A percentile compares a stretch with the other conserved stretches of the same genome.
Evolutionary conservation across 2,329 filamentous ascomycete species (phyloP).

Genomic region (Venturia asperata): DNA sequence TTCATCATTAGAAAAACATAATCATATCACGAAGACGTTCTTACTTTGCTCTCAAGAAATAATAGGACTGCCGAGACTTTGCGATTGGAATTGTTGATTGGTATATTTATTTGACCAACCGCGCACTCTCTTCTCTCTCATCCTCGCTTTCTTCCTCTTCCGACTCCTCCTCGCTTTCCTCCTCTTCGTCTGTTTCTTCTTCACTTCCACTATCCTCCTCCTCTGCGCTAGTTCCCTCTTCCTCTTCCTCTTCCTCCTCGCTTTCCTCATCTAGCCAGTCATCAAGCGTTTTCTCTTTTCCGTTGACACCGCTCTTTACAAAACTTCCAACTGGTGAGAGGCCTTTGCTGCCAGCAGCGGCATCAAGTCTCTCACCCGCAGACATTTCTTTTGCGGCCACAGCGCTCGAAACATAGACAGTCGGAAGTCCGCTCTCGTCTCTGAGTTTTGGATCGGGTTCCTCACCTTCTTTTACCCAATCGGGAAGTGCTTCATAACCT

Average conservation of each 20-base stretch:
- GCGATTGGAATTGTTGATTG: not conserved
- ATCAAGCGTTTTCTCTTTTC: slow-evolving; percentile 73
- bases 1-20: too few relatives aligned
- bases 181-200: slow-evolving; percentile 38
- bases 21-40: too few relatives aligned
- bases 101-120: slow-evolving; percentile 4
- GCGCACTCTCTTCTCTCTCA: slow-evolving; percentile 38
- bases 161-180: slow-evolving; percentile 44
- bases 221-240: slow-evolving; percentile 49
- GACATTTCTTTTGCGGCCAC: slow-evolving; percentile 41
- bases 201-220: slow-evolving; percentile 54
- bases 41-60: too few relatives aligned
- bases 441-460: slow-evolving; percentile 73
- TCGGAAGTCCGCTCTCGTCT: slow-evolving; percentile 45
- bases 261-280: slow-evolving; percentile 53
- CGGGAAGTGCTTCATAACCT: slow-evolving; percentile 72
- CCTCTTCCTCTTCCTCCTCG: slow-evolving; percentile 51
- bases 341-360: slow-evolving; percentile 40
- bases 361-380: slow-evolving; percentile 58
- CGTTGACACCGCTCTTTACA: slow-evolving; percentile 46
- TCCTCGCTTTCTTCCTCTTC: slow-evolving; percentile 38
- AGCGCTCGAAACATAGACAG: slow-evolving; percentile 17
- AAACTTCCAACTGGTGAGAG: slow-evolving; percentile 26
- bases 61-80: not conserved
- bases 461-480: slow-evolving; percentile 73